Percentiles rank a stretch among this genome's conserved stretches.
Evolutionary conservation across 2,329 filamentous ascomycete genomes (phyloP).

Genomic region (Beauveria rudraprayagi): DNA sequence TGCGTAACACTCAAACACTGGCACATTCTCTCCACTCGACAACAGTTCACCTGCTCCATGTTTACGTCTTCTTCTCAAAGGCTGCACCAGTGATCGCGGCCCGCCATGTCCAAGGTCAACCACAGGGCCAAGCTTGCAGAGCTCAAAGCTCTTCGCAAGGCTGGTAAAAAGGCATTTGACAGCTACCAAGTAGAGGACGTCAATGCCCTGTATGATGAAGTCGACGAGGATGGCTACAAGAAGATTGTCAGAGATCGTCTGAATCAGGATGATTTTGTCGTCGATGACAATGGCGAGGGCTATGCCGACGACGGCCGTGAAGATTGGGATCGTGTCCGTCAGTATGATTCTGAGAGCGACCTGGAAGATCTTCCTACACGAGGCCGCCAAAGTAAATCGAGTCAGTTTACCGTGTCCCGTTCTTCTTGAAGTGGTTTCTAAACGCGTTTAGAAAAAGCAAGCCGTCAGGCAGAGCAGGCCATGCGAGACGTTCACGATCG

Average conservation of each 20-base stretch:
- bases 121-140: constrained; percentile 58
- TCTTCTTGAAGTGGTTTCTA: background rate
- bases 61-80: background rate
- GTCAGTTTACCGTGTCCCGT: constrained; percentile 25
- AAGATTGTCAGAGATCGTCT: constrained; percentile 84
- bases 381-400: constrained; percentile 42
- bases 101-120: constrained; percentile 29
- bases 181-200: constrained; percentile 81
- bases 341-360: constrained; percentile 69
- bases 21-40: background rate
- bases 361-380: constrained; percentile 28
- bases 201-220: constrained; percentile 83
- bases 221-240: constrained; percentile 96
- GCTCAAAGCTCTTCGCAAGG: constrained; percentile 72
- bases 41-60: background rate
- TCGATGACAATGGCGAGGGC: constrained; percentile 95
- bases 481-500: constrained; percentile 81
- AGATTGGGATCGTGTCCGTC: constrained; percentile 73
- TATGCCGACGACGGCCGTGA: constrained; percentile 95
- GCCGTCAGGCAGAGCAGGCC: constrained; percentile 78
- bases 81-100: background rate
- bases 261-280: constrained; percentile 94
- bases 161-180: constrained; percentile 86
- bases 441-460: constrained; percentile 61
- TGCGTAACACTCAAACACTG: background rate